phyloP scores from a whole-genome alignment of 495 filamentous ascomycete genomes.

The Daldinia childiae region DNA sequence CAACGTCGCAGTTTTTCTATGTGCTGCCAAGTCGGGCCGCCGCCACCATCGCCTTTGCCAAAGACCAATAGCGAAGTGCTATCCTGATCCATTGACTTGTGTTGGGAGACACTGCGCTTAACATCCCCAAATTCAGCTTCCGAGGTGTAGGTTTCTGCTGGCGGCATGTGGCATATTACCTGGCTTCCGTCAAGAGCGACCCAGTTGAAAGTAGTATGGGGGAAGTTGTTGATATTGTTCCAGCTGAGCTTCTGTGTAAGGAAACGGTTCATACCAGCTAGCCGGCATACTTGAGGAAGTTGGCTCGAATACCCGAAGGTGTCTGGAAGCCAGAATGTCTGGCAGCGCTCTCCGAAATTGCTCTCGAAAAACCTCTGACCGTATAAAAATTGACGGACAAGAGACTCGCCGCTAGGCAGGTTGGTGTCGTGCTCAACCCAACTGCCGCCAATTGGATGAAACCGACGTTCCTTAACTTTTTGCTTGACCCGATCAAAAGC shows the following conservation, averaged over 20 bases:
- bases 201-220: constrained; percentile 98
- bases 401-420: constrained; percentile 91
- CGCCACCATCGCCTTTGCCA: constrained; percentile 95
- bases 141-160: constrained; percentile 93
- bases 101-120: constrained; percentile 86
- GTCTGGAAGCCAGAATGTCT: constrained; percentile 96
- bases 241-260: constrained; percentile 93
- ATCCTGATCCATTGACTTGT: constrained; percentile 95
- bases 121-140: constrained; percentile 96
- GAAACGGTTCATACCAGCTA: constrained; percentile 94
- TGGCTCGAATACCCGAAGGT: constrained; percentile 98
- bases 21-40: constrained; percentile 92
- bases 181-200: constrained; percentile 93
- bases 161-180: constrained; percentile 96
- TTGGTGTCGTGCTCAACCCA: constrained; percentile 99
- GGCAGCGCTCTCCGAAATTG: constrained; percentile 86
- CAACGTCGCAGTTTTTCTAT: constrained; percentile 95
- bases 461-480: constrained; percentile 88
- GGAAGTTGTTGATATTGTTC: constrained; percentile 99
- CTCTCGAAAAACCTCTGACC: constrained; percentile 95
- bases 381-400: constrained; percentile 94
- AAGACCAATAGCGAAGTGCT: constrained; percentile 88
- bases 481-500: constrained; percentile 89
- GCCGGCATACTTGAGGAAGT: constrained; percentile 88
- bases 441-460: constrained; percentile 94